Evolutionary conservation across 495 filamentous ascomycete genomes (phyloP), one percentile per base, ranked within the genome.

Genomic region (Staphylotrichum tortipilum): DNA sequence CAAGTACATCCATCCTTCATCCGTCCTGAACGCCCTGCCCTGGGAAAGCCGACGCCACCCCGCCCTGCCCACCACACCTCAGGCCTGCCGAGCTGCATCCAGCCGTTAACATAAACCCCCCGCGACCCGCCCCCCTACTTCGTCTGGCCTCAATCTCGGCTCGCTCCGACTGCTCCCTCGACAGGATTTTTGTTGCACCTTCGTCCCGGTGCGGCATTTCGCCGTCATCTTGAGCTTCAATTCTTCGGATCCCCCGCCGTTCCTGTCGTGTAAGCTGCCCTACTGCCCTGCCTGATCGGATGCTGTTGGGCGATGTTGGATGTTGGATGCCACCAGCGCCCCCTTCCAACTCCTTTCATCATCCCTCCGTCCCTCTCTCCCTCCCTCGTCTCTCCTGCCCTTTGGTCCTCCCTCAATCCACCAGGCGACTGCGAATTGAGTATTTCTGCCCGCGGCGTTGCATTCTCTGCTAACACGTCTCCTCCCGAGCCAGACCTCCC

Each of bases 11-110:
- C n/a, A n/a, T n/a, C n/a, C n/a, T n/a, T n/a, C n/a, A n/a, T n/a
- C n/a, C n/a, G n/a, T n/a, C n/a, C n/a, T n/a, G n/a, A n/a, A n/a
- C n/a, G 21, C 53, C 19, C 37, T 36, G 30, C 53, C 41, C 33
- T 45, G 34, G 44, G 33, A 50, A n/a, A n/a, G 53, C 50, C 54
- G 45, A 53, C 49, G 41, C 53, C 54, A 46, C 42, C 26, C 42
- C 48, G 26, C 35, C 43, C 15, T 29, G n/a, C 26, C 12, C n/a
- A n/a, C n/a, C n/a, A n/a, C n/a, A n/a, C n/a, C n/a, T n/a, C n/a
- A n/a, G n/a, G n/a, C n/a, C n/a, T n/a, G n/a, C n/a, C n/a, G n/a
- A n/a, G n/a, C 50, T 47, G 46, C 47, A 39, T 44, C 9, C 55
- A 47, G 55, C 50, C 50, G 17, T 28, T 50, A n/a, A n/a, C n/a